Conservation (phyloP, 805 yeast species). For the Candida ulmi region DNA sequence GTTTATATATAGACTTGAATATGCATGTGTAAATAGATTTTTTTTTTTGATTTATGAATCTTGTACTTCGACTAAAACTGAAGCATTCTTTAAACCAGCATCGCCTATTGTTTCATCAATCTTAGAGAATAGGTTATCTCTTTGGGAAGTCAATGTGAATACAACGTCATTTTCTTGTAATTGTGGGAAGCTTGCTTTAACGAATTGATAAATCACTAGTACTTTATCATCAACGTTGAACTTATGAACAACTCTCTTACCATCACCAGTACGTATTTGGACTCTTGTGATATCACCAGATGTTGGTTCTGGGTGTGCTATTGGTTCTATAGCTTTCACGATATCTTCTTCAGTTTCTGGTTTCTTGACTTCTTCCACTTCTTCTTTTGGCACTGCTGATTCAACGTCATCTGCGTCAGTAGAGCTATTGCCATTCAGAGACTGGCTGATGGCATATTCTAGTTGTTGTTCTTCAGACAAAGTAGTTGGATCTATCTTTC, state of each 20-base stretch:
- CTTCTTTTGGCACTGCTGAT: conserved; percentile 3
- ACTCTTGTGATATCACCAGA: conserved; percentile 41
- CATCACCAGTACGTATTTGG: conserved; percentile 82
- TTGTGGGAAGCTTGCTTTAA: conserved; percentile 52
- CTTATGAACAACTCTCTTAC: conserved; percentile 70
- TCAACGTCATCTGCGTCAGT: conserved; percentile 22
- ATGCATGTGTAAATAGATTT: too few species aligned
- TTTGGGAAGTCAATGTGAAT: conserved; percentile 37
- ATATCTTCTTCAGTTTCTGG: conserved; percentile 33
- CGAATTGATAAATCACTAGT: conserved; percentile 51
- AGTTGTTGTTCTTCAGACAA: conserved; percentile 82
- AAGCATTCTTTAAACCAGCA: conserved; percentile 79
- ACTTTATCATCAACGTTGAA: conserved; percentile 59
- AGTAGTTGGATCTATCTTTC: conserved; percentile 54
- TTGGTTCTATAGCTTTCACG: conserved; percentile 45
- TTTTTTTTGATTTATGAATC: too few species aligned
- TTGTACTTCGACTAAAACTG: conserved; percentile 56
- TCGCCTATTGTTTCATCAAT: conserved; percentile 57
- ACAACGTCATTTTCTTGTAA: conserved; percentile 29
- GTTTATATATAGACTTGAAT: too few species aligned
- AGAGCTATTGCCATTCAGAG: conserved; percentile 35
- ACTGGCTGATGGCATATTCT: conserved; percentile 66
- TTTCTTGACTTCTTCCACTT: conserved; percentile 4
- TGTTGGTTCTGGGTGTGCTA: conserved; percentile 58
- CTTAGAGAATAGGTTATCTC: conserved; percentile 49